Evolutionary conservation across 2,329 filamentous ascomycete genomes (phyloP), one percentile per base, ranked within the genome.

Genomic region (Paraconiothyrium sp.): DNA sequence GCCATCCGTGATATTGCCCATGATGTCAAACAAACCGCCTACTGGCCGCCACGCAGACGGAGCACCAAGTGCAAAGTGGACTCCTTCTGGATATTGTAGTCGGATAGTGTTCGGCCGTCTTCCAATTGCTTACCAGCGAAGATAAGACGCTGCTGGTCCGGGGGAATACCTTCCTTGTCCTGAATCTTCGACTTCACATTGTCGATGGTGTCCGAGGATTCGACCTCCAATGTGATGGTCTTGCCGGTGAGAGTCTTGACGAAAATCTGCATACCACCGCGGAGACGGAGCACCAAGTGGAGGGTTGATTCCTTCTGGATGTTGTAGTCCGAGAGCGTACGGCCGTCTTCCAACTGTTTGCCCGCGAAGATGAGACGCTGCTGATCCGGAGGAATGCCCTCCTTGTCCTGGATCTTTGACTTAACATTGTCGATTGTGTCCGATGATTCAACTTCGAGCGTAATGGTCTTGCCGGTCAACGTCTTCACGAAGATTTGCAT

Each of bases 381-480:
- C 82, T 98, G 94, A 77, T 97, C 94, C 11, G 94, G 94, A 50
- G 94, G 94, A 59, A 97, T 97, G 30, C 94, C 94, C 82, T 97
- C 94, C 88, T 97, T 97, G 76, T 97, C 94, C 81, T 97, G 94
- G 47, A 97, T 97, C 88, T 97, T 97, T 54, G 87, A 89, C 89
- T 97, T 97, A 43, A 97, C 94, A 65, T 97, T 97, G 85, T 97
- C 93, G 81, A 97, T 97, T 44, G 93, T 97, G 73, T 97, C 93
- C 0, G 89, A 92, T 16, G 85, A 88, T 78, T 89, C 88, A 8
- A 90, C 88, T 78, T 89, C 87, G 7, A 89, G 80, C 34, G 87
- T 89, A 78, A 89, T 89, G 65, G 87, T 89, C 83, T 89, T 87
- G 66, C 85, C 85, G 49, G 85, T 87, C 37, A 87, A 75, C 20